Base-by-base conservation (phyloP, 2,329 filamentous ascomycete genomes). In the Teratosphaeria pseudoeucalypti region DNA sequence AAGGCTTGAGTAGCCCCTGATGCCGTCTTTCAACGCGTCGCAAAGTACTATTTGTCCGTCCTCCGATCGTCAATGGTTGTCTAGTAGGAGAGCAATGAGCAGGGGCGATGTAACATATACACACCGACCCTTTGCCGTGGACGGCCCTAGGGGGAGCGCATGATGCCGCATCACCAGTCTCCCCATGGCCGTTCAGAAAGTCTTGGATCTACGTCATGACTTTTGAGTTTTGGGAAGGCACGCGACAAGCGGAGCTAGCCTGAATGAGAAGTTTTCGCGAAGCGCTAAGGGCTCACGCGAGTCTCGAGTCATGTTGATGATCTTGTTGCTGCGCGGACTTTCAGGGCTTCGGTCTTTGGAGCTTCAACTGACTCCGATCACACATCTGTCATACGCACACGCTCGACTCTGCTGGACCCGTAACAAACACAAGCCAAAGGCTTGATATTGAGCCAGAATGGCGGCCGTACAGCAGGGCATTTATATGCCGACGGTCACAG, bases 401-500 rank as follows among this genome's bases (percentile, higher is more conserved):
- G 11, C 37, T 43, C 37, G 37, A 43, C 12, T 16, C 11, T 43
- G 37, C 37, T 14, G 16, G n/a, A 43, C 16, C 54, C 37, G 54
- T 23, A 43, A 29, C 19, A 49, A 10, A n/a, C 43, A 19, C 43
- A 10, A 49, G 43, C 43, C 11, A 49, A 2, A 23, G 7, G 43
- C 43, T n/a, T 26, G n/a, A 49, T 49, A 23, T 6, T 39, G 2
- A 49, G n/a, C 10, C 16, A 11, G 6, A 19, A 52, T 56, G 26
- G 32, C 32, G 52, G 14, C 26, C 9, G 19, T 19, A 12, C 14
- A 54, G 52, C 6, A 58, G 67, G 7, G 67, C 68, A 10, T 59
- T n/a, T 23, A 11, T 49, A 23, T 32, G 27, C 53, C 53, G 6
- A 54, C 58, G 39, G 57, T 71, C 56, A 66, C 69, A 65, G 68